phyloP scores from a whole-genome alignment of 306 rosid species.

The Hippophae rhamnoides region DNA sequence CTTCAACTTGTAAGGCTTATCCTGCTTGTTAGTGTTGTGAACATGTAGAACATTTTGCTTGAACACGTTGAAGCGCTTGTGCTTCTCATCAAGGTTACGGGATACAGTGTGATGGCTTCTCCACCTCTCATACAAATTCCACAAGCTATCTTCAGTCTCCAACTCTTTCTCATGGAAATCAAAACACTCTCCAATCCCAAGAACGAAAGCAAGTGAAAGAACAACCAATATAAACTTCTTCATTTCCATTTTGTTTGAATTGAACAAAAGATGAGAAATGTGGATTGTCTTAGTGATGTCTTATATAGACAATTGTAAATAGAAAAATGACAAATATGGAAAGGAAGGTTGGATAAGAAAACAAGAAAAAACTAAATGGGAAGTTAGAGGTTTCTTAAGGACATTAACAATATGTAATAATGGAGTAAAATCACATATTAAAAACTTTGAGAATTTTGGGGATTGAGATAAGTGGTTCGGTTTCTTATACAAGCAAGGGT shows the following conservation, averaged over 20 bases:
- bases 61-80: slow-evolving; percentile 42
- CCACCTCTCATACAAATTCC: slow-evolving; percentile 47
- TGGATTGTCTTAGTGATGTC: slow-evolving; percentile 7
- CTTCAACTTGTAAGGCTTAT: slow-evolving; percentile 43
- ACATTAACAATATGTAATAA: slow-evolving; percentile 32
- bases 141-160: slow-evolving; percentile 31
- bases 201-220: slow-evolving; percentile 23
- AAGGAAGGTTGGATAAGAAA: slow-evolving; percentile 9
- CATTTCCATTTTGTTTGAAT: slow-evolving; percentile 15
- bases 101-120: slow-evolving; percentile 42
- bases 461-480: slow-evolving; percentile 12
- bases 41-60: slow-evolving; percentile 39
- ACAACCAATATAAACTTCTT: slow-evolving; percentile 19
- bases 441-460: neutral
- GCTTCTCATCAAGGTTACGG: slow-evolving; percentile 26
- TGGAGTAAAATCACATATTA: slow-evolving; percentile 8
- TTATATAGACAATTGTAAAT: slow-evolving; percentile 37
- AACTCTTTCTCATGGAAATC: slow-evolving; percentile 42
- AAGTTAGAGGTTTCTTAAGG: slow-evolving; percentile 38
- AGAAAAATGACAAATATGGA: slow-evolving; percentile 11
- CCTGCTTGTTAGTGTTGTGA: slow-evolving; percentile 33
- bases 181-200: slow-evolving; percentile 32
- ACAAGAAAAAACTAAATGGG: slow-evolving; percentile 17
- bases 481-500: slow-evolving; percentile 26
- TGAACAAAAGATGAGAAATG: slow-evolving; percentile 23